A percentile compares a stretch with the other conserved stretches of the same genome.
Conservation (phyloP, 768 basidiomycete genomes). For the Hygrocybe coccinea region DNA sequence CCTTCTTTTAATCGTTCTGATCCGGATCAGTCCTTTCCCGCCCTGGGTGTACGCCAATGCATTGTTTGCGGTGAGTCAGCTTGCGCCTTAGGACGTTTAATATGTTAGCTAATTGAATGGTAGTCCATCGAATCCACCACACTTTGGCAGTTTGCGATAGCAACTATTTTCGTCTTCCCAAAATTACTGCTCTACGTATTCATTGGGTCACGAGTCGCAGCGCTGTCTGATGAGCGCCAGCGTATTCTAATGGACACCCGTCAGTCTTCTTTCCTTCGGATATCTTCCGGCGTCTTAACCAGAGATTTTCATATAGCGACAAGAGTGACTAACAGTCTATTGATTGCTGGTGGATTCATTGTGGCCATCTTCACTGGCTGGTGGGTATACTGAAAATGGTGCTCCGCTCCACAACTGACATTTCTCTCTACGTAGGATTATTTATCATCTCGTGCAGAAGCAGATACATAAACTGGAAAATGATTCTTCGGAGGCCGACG, state of each 20-base stretch:
- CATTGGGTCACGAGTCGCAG: constrained; percentile 71
- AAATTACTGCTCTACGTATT: constrained; percentile 71
- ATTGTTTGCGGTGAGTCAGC: constrained; percentile 61
- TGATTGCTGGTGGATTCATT: constrained; percentile 56
- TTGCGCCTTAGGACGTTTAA: neutral
- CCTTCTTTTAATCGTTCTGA: constrained; percentile 73
- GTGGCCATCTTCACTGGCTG: constrained; percentile 60
- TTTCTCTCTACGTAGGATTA: constrained; percentile 39
- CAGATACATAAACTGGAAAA: constrained; percentile 52
- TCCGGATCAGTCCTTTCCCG: constrained; percentile 77
- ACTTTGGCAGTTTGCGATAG: constrained; percentile 69
- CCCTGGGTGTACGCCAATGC: constrained; percentile 87
- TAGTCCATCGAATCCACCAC: constrained; percentile 74
- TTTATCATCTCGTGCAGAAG: constrained; percentile 59
- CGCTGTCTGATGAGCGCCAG: constrained; percentile 70
- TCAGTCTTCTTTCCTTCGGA: constrained; percentile 31
- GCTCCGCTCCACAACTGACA: too few relatives aligned
- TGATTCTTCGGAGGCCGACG: constrained; percentile 54
- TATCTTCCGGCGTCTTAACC: constrained; percentile 2
- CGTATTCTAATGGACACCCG: constrained; percentile 72
- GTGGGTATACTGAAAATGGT: constrained; percentile 39
- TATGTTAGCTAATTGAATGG: constrained; percentile 4
- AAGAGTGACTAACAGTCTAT: constrained; percentile 56
- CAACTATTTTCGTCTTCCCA: constrained; percentile 67
- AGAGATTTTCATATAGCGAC: constrained; percentile 40